These are phyloP conservation scores for Anthoceros angustus DNA, from an alignment of 225 moss, liverwort and hornwort species.

Conservation along the genomic window DNA sequence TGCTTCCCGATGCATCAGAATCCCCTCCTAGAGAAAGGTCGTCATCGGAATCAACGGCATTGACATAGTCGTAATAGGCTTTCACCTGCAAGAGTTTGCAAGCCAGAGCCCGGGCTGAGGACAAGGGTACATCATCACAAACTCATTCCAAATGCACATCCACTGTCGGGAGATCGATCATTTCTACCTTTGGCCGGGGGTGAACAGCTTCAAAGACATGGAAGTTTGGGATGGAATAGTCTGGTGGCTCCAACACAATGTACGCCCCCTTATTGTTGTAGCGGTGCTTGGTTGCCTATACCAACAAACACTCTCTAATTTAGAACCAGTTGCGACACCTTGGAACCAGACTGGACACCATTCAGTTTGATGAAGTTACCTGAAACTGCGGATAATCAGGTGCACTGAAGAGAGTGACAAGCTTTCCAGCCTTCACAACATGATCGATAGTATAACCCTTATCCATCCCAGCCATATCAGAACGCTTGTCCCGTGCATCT, in stretches of 20 bases:
- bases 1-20: conserved; percentile 61
- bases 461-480: conserved; percentile 87
- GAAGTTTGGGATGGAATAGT: conserved; percentile 80
- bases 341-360: not conserved
- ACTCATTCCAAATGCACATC: not conserved
- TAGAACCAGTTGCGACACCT: not conserved
- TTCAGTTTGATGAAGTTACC: conserved; percentile 18
- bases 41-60: conserved; percentile 86
- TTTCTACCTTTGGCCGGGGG: conserved; percentile 63
- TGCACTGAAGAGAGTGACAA: conserved; percentile 93
- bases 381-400: conserved; percentile 99
- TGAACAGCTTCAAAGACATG: conserved; percentile 81
- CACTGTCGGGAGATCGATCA: not conserved
- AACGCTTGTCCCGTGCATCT: conserved; percentile 91
- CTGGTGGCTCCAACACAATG: conserved; percentile 68
- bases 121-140: not conserved
- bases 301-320: not conserved
- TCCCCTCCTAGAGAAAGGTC: conserved; percentile 72
- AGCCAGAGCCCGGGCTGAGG: not conserved
- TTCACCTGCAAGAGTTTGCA: conserved; percentile 30
- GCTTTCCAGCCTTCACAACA: conserved; percentile 89
- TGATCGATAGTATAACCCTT: conserved; percentile 91
- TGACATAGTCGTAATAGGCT: conserved; percentile 90
- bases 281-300: conserved; percentile 58
- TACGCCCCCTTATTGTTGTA: conserved; percentile 85